A percentile compares a stretch with the other conserved stretches of the same genome.
Evolutionary conservation across 768 basidiomycete genomes (phyloP).

Genomic region (Austroboletus festivus): DNA sequence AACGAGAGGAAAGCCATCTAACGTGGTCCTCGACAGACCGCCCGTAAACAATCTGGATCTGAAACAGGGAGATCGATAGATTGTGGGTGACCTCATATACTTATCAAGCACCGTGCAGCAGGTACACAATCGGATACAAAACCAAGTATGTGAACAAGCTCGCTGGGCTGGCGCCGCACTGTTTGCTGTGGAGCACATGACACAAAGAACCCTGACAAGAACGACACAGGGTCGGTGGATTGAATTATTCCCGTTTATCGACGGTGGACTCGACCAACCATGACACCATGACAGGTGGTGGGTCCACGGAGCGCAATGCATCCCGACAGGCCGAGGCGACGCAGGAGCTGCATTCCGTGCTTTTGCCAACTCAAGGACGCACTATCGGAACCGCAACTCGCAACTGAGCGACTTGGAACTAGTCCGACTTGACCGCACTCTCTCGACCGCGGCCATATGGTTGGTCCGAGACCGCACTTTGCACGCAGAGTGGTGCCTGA

Average conservation of each 20-base stretch:
- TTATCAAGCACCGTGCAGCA: neutral
- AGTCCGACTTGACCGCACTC: slow-evolving; percentile 9
- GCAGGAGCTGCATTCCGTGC: neutral
- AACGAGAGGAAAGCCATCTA: slow-evolving; percentile 5
- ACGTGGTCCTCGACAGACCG: slow-evolving; percentile 6
- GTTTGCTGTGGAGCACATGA: slow-evolving; percentile 2
- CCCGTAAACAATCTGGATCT: slow-evolving; percentile 11
- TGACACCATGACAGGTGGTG: slow-evolving; percentile 1
- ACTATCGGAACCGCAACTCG: slow-evolving; percentile 13
- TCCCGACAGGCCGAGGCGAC: slow-evolving; percentile 11
- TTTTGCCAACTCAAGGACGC: neutral
- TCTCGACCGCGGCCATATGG: neutral
- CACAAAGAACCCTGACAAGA: slow-evolving; percentile 9
- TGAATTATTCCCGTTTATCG: slow-evolving; percentile 16
- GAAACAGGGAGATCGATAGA: slow-evolving; percentile 5
- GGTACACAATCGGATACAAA: neutral
- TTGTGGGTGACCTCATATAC: slow-evolving; percentile 8
- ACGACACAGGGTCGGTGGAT: slow-evolving; percentile 15
- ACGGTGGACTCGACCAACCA: neutral
- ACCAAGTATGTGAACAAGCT: neutral
- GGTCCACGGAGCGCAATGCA: no score
- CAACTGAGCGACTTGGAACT: neutral
- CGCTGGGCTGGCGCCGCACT: neutral
- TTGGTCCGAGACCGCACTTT: neutral
- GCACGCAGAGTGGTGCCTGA: neutral